A percentile compares a stretch with the other conserved stretches of the same genome.
Evolutionary conservation across 2,329 filamentous ascomycete genomes (phyloP).

Genomic region (Colletotrichum chrysophilum): DNA sequence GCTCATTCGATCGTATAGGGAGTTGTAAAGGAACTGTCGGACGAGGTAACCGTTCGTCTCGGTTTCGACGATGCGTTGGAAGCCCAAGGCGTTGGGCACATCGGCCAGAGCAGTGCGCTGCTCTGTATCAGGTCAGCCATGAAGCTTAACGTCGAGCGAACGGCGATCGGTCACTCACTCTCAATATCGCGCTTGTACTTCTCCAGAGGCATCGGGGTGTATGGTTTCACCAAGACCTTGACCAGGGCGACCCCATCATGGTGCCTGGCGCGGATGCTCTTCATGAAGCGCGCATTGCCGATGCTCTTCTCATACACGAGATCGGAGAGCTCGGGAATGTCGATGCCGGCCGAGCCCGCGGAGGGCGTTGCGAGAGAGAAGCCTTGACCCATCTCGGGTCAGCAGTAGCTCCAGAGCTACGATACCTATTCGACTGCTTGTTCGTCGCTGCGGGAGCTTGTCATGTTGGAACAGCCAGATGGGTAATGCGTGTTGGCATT

Average conservation of each 20-base stretch:
- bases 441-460: background rate
- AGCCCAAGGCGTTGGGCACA: conserved; percentile 89
- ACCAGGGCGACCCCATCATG: conserved; percentile 91
- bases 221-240: conserved; percentile 94
- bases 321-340: conserved; percentile 89
- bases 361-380: conserved; percentile 94
- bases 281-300: conserved; percentile 93
- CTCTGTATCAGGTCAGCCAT: conserved; percentile 49
- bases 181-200: conserved; percentile 79
- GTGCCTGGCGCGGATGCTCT: conserved; percentile 89
- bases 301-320: conserved; percentile 91
- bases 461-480: conserved; percentile 7
- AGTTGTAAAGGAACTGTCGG: conserved; percentile 94
- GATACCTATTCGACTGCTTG: conserved; percentile 16
- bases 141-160: background rate
- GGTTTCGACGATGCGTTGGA: conserved; percentile 91
- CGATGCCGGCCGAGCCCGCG: conserved; percentile 90
- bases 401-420: background rate
- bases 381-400: conserved; percentile 83
- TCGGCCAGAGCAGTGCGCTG: conserved; percentile 81
- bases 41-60: conserved; percentile 91
- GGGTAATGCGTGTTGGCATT: background rate
- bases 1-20: conserved; percentile 94
- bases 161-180: conserved; percentile 49
- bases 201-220: conserved; percentile 79